Base-by-base conservation (phyloP, 1,284 basidiomycete species). In the Peniophora sp. region DNA sequence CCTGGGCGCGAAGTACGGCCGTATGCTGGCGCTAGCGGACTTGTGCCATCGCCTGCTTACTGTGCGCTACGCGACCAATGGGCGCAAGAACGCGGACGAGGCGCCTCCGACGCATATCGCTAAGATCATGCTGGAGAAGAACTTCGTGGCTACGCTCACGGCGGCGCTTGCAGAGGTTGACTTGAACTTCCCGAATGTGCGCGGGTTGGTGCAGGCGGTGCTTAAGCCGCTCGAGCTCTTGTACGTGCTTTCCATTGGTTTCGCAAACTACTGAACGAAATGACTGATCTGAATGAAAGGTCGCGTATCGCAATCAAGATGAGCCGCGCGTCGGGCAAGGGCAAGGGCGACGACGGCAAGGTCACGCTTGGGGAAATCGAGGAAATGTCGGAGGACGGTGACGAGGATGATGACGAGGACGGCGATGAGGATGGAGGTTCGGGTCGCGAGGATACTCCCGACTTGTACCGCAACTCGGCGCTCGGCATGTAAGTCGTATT, bases 101-200 rank as follows among this genome's bases (percentile, higher is more conserved):
- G 95, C 97, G 48, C 75, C 81, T 11, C 86, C 88, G 2, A 87
- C 94, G 15, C 94, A 97, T 56, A 80, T 98, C 52, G 93, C 97
- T 41, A 99, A 98, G 72, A 80, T 95, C 55, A 99, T 99, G 97
- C 71, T 99, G 44, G 97, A 99, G 73, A 97, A 98, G 74, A 93
- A 92, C 64, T 97, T 91, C 60, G 97, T 98, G 18, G 79, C 88
- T 5, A 85, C 88, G 3, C 73, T 99, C 32, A 98, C 97, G 0
- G 87, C 76, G 48, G 88, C 93, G 11, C 76, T 98, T 9, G 86
- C 91, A 6, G 97, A 99, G 52, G 83, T 97, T 36, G 97, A 99
- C 63, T 78, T 98, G 49, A 97, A 97, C 64, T 96, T 95, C 68
- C 97, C 97, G 2, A 86, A 95, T 58, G 84, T 97, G 57, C 85